Percentiles rank a stretch among this genome's conserved stretches.
phyloP scores from a whole-genome alignment of 139 green algal species.

The Chlorella ohadii region DNA sequence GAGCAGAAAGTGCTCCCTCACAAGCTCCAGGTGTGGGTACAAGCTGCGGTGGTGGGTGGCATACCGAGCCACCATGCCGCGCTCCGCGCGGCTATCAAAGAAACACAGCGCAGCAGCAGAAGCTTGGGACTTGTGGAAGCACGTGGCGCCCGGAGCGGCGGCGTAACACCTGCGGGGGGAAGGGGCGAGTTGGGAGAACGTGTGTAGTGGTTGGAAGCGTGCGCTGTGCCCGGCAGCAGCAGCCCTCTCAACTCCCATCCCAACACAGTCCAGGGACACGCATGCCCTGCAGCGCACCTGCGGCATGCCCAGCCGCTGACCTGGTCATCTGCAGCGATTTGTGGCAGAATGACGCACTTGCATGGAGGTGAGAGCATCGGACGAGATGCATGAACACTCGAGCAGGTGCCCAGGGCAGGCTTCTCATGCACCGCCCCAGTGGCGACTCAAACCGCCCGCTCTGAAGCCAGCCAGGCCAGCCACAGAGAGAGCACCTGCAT shows the following conservation, averaged over 20 bases:
- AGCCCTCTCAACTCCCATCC: too few relatives aligned
- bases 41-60: constrained; percentile 50
- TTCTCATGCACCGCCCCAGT: too few relatives aligned
- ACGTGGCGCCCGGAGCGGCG: constrained; percentile 34
- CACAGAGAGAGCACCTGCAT: too few relatives aligned
- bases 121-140: constrained; percentile 53
- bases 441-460: too few relatives aligned
- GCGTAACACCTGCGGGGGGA: constrained; percentile 25
- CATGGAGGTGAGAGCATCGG: too few relatives aligned
- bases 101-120: constrained; percentile 14
- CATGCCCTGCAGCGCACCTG: constrained; percentile 18
- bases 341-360: neutral
- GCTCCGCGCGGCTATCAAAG: constrained; percentile 15
- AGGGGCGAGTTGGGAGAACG: too few relatives aligned
- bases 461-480: too few relatives aligned
- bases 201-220: too few relatives aligned
- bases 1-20: constrained; percentile 50
- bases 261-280: too few relatives aligned
- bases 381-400: too few relatives aligned
- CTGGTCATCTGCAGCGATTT: constrained; percentile 27
- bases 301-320: constrained; percentile 26
- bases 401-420: too few relatives aligned
- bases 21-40: constrained; percentile 41
- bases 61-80: constrained; percentile 45
- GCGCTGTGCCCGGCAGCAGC: too few relatives aligned